Base-by-base conservation (phyloP, 1,284 basidiomycete species). In the Cryptococcus depauperatus region DNA sequence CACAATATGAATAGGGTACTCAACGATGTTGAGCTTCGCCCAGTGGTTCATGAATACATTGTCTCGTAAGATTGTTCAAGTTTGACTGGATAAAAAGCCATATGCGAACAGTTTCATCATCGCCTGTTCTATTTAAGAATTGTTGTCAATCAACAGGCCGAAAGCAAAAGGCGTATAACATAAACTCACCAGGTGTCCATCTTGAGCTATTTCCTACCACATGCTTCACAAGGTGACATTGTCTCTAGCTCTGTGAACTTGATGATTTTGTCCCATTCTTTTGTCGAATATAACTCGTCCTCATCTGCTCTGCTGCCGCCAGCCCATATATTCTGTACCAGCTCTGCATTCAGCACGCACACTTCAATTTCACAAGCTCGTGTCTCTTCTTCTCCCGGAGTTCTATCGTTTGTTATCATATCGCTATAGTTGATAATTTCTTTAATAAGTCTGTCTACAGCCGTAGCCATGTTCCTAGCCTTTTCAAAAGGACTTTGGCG, bases 221-320 rank as follows among this genome's bases (percentile, higher is more conserved):
- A 41, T 14, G 39, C 27, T 18, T 19, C 39, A 41, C 39, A 41
- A 19, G 16, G 18, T 22, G 14, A 18, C n/a, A 37, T 22, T 6
- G 21, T 22, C 16, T 21, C 10, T 22, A 37, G 13, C 21, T 37
- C 35, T 22, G 14, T 37, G 7, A 37, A 37, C 35, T 37, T 37
- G 16, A 37, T 10, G 23, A 19, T 30, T 28, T 25, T 40, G 23
- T 40, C 27, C 28, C 39, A 41, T 18, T 16, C 18, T 18, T 27
- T 25, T 16, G 39, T 41, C 19, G 30, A 41, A n/a, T 18, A 16
- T 13, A 41, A n/a, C 39, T 18, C 25, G 27, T 11, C 27, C 27
- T 41, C 39, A 25, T n/a, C n/a, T n/a, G n/a, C 25, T 18, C 30
- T 28, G 8, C 26, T 41, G 18, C 39, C 39, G 27, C 39, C 23